These are phyloP conservation scores for Cerrena zonata DNA, from an alignment of 1,284 basidiomycete species.

Conservation along the genomic window DNA sequence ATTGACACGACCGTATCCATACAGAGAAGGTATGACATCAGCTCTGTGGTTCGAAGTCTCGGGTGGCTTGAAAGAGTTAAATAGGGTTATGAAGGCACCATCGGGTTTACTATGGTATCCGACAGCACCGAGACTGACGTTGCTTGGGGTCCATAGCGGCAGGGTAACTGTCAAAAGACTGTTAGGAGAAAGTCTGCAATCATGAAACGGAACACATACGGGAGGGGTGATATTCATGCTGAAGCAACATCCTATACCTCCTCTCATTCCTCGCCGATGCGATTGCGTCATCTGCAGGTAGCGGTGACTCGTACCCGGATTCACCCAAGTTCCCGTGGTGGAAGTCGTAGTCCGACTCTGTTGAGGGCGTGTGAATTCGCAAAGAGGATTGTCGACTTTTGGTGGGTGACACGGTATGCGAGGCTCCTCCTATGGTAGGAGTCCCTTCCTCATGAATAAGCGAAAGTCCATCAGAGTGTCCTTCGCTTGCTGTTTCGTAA, in stretches of 20 bases:
- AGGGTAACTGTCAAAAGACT: conserved; percentile 46
- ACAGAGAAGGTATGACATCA: conserved; percentile 41
- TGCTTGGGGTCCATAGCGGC: conserved; percentile 64
- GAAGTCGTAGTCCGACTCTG: conserved; percentile 1
- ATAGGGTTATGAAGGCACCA: conserved; percentile 63
- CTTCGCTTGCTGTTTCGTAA: not conserved
- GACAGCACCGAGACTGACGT: conserved; percentile 59
- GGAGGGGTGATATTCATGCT: conserved; percentile 64
- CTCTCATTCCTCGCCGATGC: conserved; percentile 50
- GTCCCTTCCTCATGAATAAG: not conserved
- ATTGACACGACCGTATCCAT: conserved; percentile 50
- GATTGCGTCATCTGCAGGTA: conserved; percentile 39
- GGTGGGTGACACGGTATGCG: not conserved
- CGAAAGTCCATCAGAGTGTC: not conserved
- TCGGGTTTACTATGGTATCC: conserved; percentile 61
- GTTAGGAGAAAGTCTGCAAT: conserved; percentile 4
- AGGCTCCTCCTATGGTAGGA: not conserved
- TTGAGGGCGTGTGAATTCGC: conserved; percentile 1
- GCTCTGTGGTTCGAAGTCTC: conserved; percentile 31
- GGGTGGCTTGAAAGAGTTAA: conserved; percentile 56
- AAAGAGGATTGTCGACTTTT: conserved; percentile 9
- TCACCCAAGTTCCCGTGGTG: conserved; percentile 5
- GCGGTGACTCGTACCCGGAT: conserved; percentile 38
- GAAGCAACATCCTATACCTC: conserved; percentile 52
- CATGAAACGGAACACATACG: conserved; percentile 36